phyloP scores from a whole-genome alignment of 2,329 filamentous ascomycete genomes.

The Trichophyton simii region DNA sequence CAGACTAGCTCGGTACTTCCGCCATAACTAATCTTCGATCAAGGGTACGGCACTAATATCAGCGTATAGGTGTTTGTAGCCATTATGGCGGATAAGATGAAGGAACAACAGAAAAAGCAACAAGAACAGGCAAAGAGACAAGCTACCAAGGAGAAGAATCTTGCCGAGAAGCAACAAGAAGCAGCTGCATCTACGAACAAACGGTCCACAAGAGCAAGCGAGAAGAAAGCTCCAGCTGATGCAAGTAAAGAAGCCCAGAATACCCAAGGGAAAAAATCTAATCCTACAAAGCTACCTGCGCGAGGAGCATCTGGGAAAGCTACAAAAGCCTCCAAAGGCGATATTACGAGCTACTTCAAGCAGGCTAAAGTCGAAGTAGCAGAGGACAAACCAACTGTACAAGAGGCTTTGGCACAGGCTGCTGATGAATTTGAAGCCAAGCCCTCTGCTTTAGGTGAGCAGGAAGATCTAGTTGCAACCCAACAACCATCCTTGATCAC shows the following conservation, averaged over 20 bases:
- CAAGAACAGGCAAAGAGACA: constrained; percentile 31
- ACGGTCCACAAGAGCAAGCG: constrained; percentile 24
- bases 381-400: constrained; percentile 41
- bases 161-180: constrained; percentile 16
- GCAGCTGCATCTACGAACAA: constrained; percentile 14
- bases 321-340: constrained; percentile 21
- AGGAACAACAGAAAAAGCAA: constrained; percentile 31
- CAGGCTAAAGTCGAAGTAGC: constrained; percentile 46
- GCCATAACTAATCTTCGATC: not conserved
- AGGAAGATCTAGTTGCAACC: constrained; percentile 60
- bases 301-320: constrained; percentile 20
- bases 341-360: constrained; percentile 49
- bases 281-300: constrained; percentile 16
- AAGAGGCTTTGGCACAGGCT: constrained; percentile 47
- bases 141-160: constrained; percentile 23
- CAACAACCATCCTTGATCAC: constrained; percentile 74
- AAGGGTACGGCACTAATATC: not conserved
- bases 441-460: constrained; percentile 48
- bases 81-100: constrained; percentile 40
- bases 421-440: constrained; percentile 46
- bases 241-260: constrained; percentile 12
- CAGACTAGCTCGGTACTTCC: constrained; percentile 33
- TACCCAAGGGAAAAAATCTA: constrained; percentile 3
- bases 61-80: constrained; percentile 33
- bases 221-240: constrained; percentile 15